phyloP scores from a whole-genome alignment of 495 filamentous ascomycete species.

The Xylaria castorea region DNA sequence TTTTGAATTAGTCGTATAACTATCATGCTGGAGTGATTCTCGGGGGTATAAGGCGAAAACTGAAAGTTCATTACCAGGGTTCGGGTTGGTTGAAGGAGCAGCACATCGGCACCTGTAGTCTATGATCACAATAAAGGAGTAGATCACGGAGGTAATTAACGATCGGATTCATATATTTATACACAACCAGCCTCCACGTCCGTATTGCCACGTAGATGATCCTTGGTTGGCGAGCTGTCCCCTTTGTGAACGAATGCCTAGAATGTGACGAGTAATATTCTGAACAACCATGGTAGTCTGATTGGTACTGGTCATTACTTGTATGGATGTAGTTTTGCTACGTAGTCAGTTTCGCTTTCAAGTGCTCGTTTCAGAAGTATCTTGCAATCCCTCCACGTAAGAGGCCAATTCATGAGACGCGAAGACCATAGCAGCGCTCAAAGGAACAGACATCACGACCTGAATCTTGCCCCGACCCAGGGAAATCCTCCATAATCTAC shows the following conservation, averaged over 20 bases:
- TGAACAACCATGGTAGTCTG: neutral
- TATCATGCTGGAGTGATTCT: neutral
- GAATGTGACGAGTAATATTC: neutral
- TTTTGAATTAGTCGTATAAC: neutral
- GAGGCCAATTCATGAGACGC: neutral
- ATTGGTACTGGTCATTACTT: neutral
- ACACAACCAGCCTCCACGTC: neutral
- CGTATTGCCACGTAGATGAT: neutral
- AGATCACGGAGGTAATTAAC: neutral
- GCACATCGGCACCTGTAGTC: neutral
- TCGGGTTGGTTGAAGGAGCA: neutral
- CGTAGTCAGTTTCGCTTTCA: neutral
- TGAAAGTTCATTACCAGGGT: neutral
- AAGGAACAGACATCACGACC: neutral
- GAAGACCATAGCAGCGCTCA: neutral
- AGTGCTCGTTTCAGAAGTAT: neutral
- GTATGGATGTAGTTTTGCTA: neutral
- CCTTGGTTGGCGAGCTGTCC: neutral
- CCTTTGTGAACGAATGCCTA: neutral
- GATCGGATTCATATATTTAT: neutral
- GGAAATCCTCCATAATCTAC: neutral
- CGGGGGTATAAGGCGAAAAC: neutral
- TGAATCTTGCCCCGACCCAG: neutral
- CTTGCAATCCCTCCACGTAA: neutral
- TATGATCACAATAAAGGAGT: neutral